phyloP scores from a whole-genome alignment of 1,284 basidiomycete genomes.

The Xerocomus amazonicus region DNA sequence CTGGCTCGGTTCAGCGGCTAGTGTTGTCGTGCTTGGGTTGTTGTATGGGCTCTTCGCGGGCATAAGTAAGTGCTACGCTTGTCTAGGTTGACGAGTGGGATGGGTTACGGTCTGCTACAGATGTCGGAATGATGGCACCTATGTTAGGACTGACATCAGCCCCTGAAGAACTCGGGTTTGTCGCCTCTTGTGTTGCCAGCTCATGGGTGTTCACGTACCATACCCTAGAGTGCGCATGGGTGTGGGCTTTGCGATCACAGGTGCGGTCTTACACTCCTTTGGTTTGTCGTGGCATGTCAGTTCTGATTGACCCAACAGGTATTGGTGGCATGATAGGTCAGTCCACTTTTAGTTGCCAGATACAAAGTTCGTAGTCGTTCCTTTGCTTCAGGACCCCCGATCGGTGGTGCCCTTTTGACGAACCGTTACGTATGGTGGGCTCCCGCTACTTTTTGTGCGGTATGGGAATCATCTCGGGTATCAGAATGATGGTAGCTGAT shows the following conservation, averaged over 20 bases:
- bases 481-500: neutral
- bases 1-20: conserved; percentile 37
- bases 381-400: conserved; percentile 24
- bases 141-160: conserved; percentile 24
- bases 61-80: conserved; percentile 31
- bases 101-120: conserved; percentile 5
- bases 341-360: neutral
- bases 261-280: conserved; percentile 7
- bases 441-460: conserved; percentile 27
- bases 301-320: conserved; percentile 10
- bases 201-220: neutral
- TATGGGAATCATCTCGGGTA: conserved; percentile 7
- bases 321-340: conserved; percentile 26
- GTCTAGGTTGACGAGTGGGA: neutral
- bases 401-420: conserved; percentile 30
- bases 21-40: conserved; percentile 43
- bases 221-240: conserved; percentile 26
- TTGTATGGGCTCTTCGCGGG: conserved; percentile 53
- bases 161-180: conserved; percentile 28
- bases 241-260: conserved; percentile 20
- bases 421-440: conserved; percentile 29
- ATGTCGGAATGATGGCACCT: conserved; percentile 25
- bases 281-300: neutral
- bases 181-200: neutral
- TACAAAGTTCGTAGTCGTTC: neutral